Percentiles rank a stretch among this genome's conserved stretches.
Conservation (phyloP, 2,329 filamentous ascomycete species). For the Bipolaris sorokiniana region DNA sequence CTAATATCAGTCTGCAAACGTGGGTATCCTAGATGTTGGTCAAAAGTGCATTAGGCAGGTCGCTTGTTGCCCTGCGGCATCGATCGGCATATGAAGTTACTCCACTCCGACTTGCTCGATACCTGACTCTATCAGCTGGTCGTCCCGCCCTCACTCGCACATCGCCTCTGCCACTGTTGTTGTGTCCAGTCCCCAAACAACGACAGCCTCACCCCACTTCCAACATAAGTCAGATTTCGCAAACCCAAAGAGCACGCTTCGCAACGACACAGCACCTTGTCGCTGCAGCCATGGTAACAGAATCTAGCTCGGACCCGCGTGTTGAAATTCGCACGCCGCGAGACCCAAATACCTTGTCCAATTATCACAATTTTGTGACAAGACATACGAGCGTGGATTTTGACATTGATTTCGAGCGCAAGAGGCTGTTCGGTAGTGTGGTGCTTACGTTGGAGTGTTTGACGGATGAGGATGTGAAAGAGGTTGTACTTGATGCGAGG, state of each 20-base stretch:
- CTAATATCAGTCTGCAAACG: not conserved
- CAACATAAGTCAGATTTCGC: not conserved
- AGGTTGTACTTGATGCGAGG: constrained; percentile 87
- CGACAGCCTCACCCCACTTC: not conserved
- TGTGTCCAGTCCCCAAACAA: not conserved
- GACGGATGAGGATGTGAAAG: constrained; percentile 72
- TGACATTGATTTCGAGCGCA: constrained; percentile 81
- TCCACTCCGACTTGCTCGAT: constrained; percentile 18
- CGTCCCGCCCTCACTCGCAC: not conserved
- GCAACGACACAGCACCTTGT: constrained; percentile 32
- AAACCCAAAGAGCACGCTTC: constrained; percentile 1
- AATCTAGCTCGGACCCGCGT: constrained; percentile 47
- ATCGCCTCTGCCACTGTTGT: not conserved
- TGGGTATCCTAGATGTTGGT: constrained; percentile 9
- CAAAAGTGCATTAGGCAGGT: constrained; percentile 21
- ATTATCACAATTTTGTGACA: constrained; percentile 87
- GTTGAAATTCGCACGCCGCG: constrained; percentile 57
- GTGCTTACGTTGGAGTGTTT: constrained; percentile 77
- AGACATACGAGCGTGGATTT: constrained; percentile 83
- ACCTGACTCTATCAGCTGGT: constrained; percentile 14
- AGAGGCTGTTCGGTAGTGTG: constrained; percentile 78
- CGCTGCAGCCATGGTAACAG: constrained; percentile 44
- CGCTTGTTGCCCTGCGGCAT: constrained; percentile 16
- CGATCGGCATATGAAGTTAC: constrained; percentile 22
- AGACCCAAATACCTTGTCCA: constrained; percentile 89